phyloP scores from a whole-genome alignment of 345 rosid genomes.

The Salix exigua region DNA sequence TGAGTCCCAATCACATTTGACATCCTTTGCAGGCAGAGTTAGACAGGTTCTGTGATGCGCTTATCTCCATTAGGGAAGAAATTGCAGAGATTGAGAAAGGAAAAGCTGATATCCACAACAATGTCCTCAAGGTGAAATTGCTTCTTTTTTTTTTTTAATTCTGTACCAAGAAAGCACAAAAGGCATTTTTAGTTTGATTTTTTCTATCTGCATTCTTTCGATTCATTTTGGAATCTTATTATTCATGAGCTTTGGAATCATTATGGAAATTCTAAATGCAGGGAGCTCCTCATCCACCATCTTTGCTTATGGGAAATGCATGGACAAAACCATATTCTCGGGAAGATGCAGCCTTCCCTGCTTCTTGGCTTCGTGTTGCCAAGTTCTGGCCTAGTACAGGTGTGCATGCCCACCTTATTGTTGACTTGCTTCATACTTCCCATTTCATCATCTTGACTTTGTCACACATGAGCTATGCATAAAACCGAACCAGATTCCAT shows the following conservation, averaged over 20 bases:
- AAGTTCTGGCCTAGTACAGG: slow-evolving; percentile 98
- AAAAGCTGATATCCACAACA: slow-evolving; percentile 86
- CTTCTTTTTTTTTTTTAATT: not conserved
- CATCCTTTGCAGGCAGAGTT: slow-evolving; percentile 77
- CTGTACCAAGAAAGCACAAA: not conserved
- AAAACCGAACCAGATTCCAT: no score
- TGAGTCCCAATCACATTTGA: not conserved
- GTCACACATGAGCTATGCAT: not conserved
- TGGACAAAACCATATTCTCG: slow-evolving; percentile 93
- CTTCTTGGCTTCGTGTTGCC: slow-evolving; percentile 82
- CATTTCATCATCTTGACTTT: not conserved
- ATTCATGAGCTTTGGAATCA: not conserved
- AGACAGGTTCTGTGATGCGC: slow-evolving; percentile 93
- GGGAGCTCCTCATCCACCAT: slow-evolving; percentile 99
- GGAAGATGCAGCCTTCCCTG: slow-evolving; percentile 95
- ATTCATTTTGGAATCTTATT: not conserved
- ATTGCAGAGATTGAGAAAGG: slow-evolving; percentile 89
- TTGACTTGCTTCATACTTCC: not conserved
- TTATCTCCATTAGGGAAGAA: slow-evolving; percentile 94
- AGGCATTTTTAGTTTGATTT: not conserved
- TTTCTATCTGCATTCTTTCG: not conserved
- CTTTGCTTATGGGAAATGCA: slow-evolving; percentile 93
- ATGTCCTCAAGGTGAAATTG: slow-evolving; percentile 74
- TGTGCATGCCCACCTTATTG: slow-evolving; percentile 11
- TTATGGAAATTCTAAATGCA: slow-evolving; percentile 34